Base-by-base conservation (phyloP, 2,329 filamentous ascomycete species). In the Cercospora sojina region DNA sequence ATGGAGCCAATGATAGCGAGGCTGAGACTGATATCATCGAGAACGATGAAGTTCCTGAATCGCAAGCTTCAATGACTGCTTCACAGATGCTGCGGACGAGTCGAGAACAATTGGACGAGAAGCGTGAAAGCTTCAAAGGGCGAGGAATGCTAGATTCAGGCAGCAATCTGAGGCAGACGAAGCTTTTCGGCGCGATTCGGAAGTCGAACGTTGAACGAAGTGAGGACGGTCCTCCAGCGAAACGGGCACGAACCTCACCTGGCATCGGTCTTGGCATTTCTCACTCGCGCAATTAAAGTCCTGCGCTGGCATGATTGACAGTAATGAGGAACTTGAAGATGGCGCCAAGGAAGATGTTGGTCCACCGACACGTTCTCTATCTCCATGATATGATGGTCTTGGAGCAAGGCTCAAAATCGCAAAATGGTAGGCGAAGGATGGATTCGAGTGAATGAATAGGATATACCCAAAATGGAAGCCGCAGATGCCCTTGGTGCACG, bases 11-110 rank as follows among this genome's bases (percentile, higher is more conserved):
- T 31, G 86, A 76, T 56, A 77, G 74, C 63, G 75, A 83, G 67
- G 80, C 79, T 5, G 80, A 82, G 60, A 88, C 91, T 47, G 86
- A 90, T 69, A 87, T 90, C 51, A 79, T 93, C 0, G 87, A 76
- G 1, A 85, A 90, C 55, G 85, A 89, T 67, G 86, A 89, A 49
- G 79, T 93, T 0, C 85, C 84, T 35, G 90, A 90, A 73, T 92
- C 90, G 65, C 90, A 91, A 74, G 91, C 92, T 8, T 93, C 90
- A 73, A 90, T 91, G 69, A 87, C 88, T 53, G 92, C 92, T 1
- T 88, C 89, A 92, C 69, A 88, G 90, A 74, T 75, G 74, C 65
- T 78, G 29, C 61, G 74, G 16, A 84, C 87, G 41, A 80, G 83
- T 71, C 79, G 83, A 59, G 76, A 81, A 56, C 72, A 79, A 71